Evolutionary conservation across 2,329 filamentous ascomycete genomes (phyloP).

Genomic region (Balansia obtecta): DNA sequence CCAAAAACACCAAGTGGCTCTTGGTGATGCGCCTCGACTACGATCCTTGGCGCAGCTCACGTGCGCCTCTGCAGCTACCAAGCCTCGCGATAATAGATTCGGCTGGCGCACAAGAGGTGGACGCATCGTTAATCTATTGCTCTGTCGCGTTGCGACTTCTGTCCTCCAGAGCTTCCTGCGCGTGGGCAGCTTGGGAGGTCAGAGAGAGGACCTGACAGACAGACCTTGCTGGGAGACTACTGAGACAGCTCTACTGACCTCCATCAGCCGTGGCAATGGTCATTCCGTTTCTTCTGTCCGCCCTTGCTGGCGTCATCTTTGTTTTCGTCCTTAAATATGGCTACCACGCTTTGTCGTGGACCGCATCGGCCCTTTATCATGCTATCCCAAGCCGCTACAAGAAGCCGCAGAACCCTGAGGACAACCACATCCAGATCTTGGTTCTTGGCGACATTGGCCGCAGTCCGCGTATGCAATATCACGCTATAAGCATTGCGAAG

Average conservation of each 20-base stretch:
- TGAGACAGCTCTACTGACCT: not conserved
- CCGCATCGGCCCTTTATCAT: conserved; percentile 12
- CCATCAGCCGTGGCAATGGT: conserved; percentile 3
- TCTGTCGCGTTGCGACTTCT: not conserved
- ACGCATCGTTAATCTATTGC: not conserved
- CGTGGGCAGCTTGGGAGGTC: not conserved
- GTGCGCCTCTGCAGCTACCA: not conserved
- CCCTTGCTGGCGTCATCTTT: conserved; percentile 21
- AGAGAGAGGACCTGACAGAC: not conserved
- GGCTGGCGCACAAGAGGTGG: not conserved
- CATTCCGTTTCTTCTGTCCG: conserved; percentile 21
- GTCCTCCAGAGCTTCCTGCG: not conserved
- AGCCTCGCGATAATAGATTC: not conserved
- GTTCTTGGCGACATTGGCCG: conserved; percentile 92
- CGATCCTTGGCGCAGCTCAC: not conserved
- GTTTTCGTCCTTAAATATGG: conserved; percentile 19
- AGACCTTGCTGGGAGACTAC: not conserved
- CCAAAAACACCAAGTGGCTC: not conserved
- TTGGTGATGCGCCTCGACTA: not conserved
- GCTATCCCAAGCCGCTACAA: conserved; percentile 23
- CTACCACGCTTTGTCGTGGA: conserved; percentile 11
- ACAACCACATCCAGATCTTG: conserved; percentile 58
- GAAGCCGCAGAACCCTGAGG: conserved; percentile 20
- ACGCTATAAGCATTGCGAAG: conserved; percentile 82
- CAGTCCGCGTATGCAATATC: conserved; percentile 97